phyloP scores from a whole-genome alignment of 805 yeast genomes.

The Saccharomyces eubayanus region DNA sequence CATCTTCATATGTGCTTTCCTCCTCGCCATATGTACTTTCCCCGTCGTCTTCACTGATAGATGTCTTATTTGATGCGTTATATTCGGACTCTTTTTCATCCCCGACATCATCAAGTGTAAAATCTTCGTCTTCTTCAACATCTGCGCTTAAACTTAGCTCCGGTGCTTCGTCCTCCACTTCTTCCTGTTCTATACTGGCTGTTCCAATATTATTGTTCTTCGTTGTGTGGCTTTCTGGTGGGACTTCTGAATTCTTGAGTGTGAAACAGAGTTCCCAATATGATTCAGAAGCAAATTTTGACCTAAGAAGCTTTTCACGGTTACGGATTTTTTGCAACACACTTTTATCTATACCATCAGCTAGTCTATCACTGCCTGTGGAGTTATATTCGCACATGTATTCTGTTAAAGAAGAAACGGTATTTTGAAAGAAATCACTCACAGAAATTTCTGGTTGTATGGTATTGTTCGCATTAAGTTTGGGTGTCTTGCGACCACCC shows the following conservation, averaged over 20 bases:
- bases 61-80: constrained; percentile 3
- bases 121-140: background rate
- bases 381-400: background rate
- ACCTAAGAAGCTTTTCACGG: background rate
- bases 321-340: background rate
- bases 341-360: background rate
- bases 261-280: background rate
- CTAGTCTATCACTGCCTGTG: background rate
- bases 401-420: background rate
- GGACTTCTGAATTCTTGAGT: background rate
- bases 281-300: background rate
- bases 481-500: background rate
- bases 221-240: background rate
- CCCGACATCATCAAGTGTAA: constrained; percentile 11
- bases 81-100: constrained; percentile 8
- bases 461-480: background rate
- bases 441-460: background rate
- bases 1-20: constrained; percentile 11
- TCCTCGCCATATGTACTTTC: constrained; percentile 13
- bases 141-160: background rate
- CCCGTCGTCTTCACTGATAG: constrained; percentile 8
- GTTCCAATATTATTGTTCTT: background rate
- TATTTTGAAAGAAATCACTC: background rate
- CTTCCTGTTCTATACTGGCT: background rate
- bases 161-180: background rate